These are phyloP conservation scores for Botrytis tulipae DNA, from an alignment of 2,329 filamentous ascomycete species.

Conservation along the genomic window DNA sequence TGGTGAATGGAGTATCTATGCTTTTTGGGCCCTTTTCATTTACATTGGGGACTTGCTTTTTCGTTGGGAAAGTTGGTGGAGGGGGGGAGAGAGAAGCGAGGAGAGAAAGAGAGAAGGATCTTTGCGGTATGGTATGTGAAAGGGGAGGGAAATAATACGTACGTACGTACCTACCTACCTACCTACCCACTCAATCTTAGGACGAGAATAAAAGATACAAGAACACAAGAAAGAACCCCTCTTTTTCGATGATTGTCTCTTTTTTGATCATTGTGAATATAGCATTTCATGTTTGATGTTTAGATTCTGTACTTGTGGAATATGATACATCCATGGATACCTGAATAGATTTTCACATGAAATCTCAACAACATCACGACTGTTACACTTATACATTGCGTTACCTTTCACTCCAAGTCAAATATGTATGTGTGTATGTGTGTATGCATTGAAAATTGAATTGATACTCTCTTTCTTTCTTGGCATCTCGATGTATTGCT, in stretches of 20 bases:
- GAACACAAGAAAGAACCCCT: not conserved
- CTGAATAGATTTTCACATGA: not conserved
- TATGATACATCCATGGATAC: not conserved
- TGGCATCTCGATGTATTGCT: not conserved
- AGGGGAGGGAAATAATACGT: not conserved
- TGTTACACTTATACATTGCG: not conserved
- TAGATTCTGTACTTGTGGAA: not conserved
- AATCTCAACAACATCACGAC: not conserved
- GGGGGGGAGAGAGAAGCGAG: not conserved
- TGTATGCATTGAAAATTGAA: not conserved
- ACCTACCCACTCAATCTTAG: not conserved
- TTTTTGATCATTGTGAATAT: not conserved
- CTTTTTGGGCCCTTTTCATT: not conserved
- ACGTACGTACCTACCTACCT: no score
- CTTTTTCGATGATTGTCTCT: no score
- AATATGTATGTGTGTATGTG: no score
- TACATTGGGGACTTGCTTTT: not conserved
- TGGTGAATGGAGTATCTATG: slow-evolving; percentile 12
- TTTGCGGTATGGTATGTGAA: not conserved
- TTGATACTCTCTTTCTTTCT: not conserved
- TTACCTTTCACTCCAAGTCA: not conserved
- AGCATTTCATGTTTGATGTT: not conserved
- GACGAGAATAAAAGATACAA: not conserved
- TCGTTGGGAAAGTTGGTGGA: not conserved
- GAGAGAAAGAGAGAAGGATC: not conserved